Conservation (phyloP, 202 grass and related monocot species). For the Cymbopogon flexuosus region DNA sequence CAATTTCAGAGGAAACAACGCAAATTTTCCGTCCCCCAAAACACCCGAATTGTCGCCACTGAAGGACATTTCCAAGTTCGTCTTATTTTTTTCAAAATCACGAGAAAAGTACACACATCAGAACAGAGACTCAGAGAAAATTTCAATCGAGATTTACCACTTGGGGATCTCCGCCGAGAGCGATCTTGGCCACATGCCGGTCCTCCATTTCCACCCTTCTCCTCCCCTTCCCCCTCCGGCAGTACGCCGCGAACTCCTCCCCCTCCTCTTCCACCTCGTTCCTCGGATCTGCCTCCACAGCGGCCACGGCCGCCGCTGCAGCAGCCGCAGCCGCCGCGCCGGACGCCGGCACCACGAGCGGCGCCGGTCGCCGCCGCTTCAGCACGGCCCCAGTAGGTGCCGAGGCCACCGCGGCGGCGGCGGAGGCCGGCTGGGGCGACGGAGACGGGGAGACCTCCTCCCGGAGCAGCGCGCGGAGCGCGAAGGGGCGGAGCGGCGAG, state of each 20-base stretch:
- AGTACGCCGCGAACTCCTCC: constrained; percentile 69
- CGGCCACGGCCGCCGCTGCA: constrained; percentile 22
- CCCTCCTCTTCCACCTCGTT: constrained; percentile 71
- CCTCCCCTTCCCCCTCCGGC: constrained; percentile 74
- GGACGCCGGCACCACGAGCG: constrained; percentile 55
- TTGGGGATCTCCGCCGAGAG: constrained; percentile 65
- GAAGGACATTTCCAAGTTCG: background rate
- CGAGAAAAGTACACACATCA: background rate
- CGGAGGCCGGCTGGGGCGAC: constrained; percentile 18
- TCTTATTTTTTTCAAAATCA: background rate
- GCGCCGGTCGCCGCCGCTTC: constrained; percentile 79
- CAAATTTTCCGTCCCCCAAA: background rate
- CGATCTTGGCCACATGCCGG: constrained; percentile 64
- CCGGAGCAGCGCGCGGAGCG: constrained; percentile 38
- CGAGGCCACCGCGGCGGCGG: background rate
- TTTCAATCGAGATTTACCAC: constrained; percentile 40
- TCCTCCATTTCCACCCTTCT: constrained; percentile 91
- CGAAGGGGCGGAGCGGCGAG: constrained; percentile 44
- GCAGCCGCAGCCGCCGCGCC: constrained; percentile 28
- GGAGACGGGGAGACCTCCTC: constrained; percentile 26
- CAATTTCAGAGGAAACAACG: background rate
- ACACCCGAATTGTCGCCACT: background rate
- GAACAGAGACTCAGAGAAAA: background rate
- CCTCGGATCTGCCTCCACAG: constrained; percentile 42
- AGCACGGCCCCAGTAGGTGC: constrained; percentile 28